Evolutionary conservation across 768 basidiomycete species (phyloP).

Genomic region (Leccinum subgranulosum): DNA sequence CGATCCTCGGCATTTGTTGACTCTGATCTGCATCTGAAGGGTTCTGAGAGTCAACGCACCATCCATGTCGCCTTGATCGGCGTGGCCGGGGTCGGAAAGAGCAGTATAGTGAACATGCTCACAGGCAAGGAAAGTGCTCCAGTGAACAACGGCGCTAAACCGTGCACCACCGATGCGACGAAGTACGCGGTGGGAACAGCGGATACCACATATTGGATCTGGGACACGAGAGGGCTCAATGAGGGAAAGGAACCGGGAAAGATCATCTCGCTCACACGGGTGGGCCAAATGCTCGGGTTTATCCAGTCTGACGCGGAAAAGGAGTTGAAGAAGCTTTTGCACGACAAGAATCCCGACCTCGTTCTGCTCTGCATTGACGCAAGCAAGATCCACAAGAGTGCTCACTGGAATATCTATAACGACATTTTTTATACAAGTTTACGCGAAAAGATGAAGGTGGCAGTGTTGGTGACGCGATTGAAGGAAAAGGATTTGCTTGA

Average conservation of each 20-base stretch:
- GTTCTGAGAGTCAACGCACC: not conserved
- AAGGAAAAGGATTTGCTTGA: not conserved
- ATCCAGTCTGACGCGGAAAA: conserved; percentile 8
- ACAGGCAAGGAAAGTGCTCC: conserved; percentile 9
- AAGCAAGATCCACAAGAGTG: conserved; percentile 13
- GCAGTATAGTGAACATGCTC: conserved; percentile 27
- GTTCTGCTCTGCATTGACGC: conserved; percentile 22
- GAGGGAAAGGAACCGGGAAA: conserved; percentile 11
- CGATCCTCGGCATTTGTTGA: not conserved
- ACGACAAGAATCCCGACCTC: conserved; percentile 11
- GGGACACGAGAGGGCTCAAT: conserved; percentile 27
- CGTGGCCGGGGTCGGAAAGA: conserved; percentile 25
- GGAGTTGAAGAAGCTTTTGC: conserved; percentile 17
- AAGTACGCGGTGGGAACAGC: conserved; percentile 10
- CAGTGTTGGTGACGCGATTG: conserved; percentile 17
- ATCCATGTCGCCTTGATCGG: conserved; percentile 22
- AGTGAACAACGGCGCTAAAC: conserved; percentile 17
- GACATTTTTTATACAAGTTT: conserved; percentile 15
- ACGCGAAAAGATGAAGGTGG: conserved; percentile 11
- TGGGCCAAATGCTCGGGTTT: conserved; percentile 1
- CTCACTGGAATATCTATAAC: conserved; percentile 21
- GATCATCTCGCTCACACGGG: not conserved
- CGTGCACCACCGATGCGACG: conserved; percentile 14
- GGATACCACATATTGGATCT: conserved; percentile 11
- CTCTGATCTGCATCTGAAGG: conserved; percentile 3